Conservation (phyloP, 371 early-diverging fungal genomes). For the Rhizopus stolonifer region DNA sequence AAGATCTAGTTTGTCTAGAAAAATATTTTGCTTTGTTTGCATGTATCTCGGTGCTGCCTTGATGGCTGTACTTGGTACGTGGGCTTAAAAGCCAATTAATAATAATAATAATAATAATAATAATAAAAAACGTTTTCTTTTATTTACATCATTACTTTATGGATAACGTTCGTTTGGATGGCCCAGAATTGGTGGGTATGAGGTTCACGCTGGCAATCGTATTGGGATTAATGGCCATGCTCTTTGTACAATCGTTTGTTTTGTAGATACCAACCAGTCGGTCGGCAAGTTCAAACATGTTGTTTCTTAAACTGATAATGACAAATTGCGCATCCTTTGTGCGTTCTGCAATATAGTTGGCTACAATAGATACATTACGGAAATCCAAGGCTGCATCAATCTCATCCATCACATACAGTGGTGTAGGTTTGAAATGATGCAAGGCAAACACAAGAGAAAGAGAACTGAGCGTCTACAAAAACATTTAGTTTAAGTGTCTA, state of each 20-base stretch:
- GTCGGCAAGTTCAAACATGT: conserved; percentile 99
- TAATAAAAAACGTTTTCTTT: too few relatives aligned
- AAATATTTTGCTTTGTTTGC: conserved; percentile 22
- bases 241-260: conserved; percentile 87
- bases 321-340: conserved; percentile 99
- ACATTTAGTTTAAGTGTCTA: background rate
- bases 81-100: too few relatives aligned
- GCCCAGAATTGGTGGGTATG: conserved; percentile 19
- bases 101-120: too few relatives aligned
- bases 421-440: conserved; percentile 99
- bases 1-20: conserved; percentile 13
- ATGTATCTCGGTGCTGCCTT: conserved; percentile 60
- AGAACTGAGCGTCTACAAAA: conserved; percentile 88
- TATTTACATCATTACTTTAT: background rate
- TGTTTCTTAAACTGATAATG: conserved; percentile 98
- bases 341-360: conserved; percentile 98
- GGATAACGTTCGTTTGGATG: background rate
- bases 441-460: conserved; percentile 99
- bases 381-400: conserved; percentile 99
- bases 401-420: conserved; percentile 99
- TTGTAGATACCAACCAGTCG: conserved; percentile 99
- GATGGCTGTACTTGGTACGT: conserved; percentile 73
- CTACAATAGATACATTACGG: conserved; percentile 99
- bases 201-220: conserved; percentile 34
- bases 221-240: conserved; percentile 77